Conservation (phyloP, 768 basidiomycete species). For the Nidularia pulvinata region DNA sequence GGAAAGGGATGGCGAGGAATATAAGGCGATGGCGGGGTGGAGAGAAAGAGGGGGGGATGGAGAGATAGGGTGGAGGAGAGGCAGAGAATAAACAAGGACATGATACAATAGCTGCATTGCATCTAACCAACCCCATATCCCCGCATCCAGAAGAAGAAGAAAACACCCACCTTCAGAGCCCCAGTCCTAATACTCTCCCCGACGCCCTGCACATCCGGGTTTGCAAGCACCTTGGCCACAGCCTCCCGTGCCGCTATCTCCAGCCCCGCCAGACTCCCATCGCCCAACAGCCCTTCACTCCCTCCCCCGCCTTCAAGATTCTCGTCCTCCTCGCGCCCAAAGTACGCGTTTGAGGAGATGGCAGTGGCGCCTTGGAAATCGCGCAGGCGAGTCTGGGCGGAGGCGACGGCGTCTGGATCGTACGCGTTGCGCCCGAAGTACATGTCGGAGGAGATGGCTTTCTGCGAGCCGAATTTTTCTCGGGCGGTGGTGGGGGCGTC, state of each 20-base stretch:
- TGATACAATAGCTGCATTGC: no score
- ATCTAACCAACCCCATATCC: not conserved
- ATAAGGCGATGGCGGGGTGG: no score
- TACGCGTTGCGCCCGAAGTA: slow-evolving; percentile 92
- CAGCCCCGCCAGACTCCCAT: slow-evolving; percentile 59
- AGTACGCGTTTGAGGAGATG: slow-evolving; percentile 96
- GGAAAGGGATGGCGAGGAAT: no score
- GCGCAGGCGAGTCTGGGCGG: slow-evolving; percentile 82
- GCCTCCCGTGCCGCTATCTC: slow-evolving; percentile 75
- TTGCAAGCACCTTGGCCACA: slow-evolving; percentile 70
- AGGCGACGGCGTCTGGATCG: slow-evolving; percentile 66
- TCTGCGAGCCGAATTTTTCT: slow-evolving; percentile 90
- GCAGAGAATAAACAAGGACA: no score
- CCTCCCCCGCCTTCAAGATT: slow-evolving; percentile 30
- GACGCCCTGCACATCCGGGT: slow-evolving; percentile 87
- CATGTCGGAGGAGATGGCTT: slow-evolving; percentile 98
- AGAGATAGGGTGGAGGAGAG: no score
- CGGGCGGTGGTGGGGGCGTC: slow-evolving; percentile 80
- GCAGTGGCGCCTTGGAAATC: slow-evolving; percentile 90
- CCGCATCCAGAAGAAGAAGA: not conserved
- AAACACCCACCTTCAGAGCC: slow-evolving; percentile 71
- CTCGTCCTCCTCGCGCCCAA: slow-evolving; percentile 90
- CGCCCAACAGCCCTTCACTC: slow-evolving; percentile 35
- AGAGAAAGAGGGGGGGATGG: no score
- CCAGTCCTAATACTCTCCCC: slow-evolving; percentile 78